Evolutionary conservation across 257 asterid genomes (phyloP).

Genomic region (Nicotiana obtusifolia): DNA sequence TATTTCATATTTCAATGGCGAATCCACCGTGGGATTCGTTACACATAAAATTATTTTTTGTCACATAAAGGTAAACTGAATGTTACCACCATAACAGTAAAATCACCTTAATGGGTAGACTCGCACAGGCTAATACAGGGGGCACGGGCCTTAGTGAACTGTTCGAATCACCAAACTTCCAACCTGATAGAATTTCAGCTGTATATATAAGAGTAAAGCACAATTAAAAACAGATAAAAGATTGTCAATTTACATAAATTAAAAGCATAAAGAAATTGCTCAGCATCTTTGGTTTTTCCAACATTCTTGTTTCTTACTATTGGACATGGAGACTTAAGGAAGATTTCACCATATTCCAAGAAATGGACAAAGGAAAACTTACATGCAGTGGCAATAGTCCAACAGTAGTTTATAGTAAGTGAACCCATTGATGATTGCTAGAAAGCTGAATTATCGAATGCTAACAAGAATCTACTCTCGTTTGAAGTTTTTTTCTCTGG

Average conservation of each 20-base stretch:
- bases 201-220: not conserved
- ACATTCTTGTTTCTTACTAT: not conserved
- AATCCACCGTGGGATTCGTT: too few species aligned
- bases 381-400: not conserved
- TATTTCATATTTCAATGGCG: too few species aligned
- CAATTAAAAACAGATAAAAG: not conserved
- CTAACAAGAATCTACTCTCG: not conserved
- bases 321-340: not conserved
- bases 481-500: not conserved
- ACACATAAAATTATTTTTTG: too few species aligned
- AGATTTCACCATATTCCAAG: not conserved
- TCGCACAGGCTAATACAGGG: constrained; percentile 38
- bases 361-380: not conserved
- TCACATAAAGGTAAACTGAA: too few species aligned
- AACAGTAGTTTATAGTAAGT: not conserved
- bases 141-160: constrained; percentile 15
- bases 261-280: not conserved
- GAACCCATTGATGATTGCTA: not conserved
- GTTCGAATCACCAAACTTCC: constrained; percentile 22
- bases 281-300: not conserved
- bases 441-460: not conserved
- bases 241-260: not conserved
- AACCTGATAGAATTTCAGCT: constrained; percentile 27
- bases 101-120: not conserved
- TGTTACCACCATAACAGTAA: too few species aligned